phyloP scores from a whole-genome alignment of 495 filamentous ascomycete species.

The Neurospora terricola region DNA sequence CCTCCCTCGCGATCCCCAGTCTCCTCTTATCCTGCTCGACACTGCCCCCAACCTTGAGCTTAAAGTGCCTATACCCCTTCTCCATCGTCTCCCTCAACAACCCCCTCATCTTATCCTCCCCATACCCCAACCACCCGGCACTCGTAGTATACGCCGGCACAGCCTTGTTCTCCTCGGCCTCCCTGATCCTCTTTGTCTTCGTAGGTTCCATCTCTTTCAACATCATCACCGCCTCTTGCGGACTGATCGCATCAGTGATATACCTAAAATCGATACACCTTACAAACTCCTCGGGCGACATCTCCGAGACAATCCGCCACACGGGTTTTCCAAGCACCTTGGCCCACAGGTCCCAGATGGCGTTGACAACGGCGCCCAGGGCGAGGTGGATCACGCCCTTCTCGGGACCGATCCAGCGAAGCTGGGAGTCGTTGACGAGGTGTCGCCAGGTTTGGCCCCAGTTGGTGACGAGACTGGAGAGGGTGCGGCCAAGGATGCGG shows the following conservation, averaged over 20 bases:
- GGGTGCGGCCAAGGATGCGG: conserved; percentile 60
- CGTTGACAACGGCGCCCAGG: conserved; percentile 83
- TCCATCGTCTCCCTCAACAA: conserved; percentile 61
- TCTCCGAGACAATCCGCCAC: conserved; percentile 82
- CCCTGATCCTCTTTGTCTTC: conserved; percentile 56
- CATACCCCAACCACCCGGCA: conserved; percentile 92
- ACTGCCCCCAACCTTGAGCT: conserved; percentile 75
- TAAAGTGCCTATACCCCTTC: conserved; percentile 80
- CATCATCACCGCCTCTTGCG: conserved; percentile 69
- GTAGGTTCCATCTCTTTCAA: conserved; percentile 50
- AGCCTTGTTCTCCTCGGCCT: conserved; percentile 59
- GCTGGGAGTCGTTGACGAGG: conserved; percentile 79
- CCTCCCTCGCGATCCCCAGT: conserved; percentile 63
- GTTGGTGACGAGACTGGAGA: conserved; percentile 65
- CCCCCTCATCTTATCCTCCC: conserved; percentile 68
- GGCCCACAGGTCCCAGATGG: conserved; percentile 92
- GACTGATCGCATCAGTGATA: conserved; percentile 86
- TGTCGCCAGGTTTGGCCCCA: conserved; percentile 88
- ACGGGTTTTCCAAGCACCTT: conserved; percentile 79
- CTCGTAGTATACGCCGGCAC: conserved; percentile 88
- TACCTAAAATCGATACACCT: conserved; percentile 87
- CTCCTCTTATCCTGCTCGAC: conserved; percentile 61
- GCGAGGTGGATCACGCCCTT: conserved; percentile 94
- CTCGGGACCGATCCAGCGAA: conserved; percentile 92
- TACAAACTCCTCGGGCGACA: conserved; percentile 80